Conservation (phyloP, 73 alveolate species). For the Stentor roeselii region DNA sequence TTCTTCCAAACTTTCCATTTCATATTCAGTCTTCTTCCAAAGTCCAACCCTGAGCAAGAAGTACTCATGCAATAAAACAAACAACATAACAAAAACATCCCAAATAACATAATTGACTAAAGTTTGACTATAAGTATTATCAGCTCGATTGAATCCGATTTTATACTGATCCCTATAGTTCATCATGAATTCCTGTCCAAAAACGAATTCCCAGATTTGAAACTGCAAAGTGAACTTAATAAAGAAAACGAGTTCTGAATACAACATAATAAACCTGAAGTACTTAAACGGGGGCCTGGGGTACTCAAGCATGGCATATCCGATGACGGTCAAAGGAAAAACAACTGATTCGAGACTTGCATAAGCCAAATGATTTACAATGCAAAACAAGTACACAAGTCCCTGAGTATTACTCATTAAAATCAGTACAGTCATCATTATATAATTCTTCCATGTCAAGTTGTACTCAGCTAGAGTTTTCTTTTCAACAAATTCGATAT, state of each 20-base stretch:
- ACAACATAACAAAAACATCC: conserved; percentile 34
- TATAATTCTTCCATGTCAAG: conserved; percentile 19
- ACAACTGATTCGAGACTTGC: conserved; percentile 47
- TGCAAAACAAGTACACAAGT: not conserved
- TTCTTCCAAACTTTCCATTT: conserved; percentile 36
- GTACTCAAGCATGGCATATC: conserved; percentile 59
- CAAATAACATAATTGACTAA: conserved; percentile 31
- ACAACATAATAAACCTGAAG: conserved; percentile 44
- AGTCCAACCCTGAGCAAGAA: conserved; percentile 33
- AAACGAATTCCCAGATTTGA: not conserved
- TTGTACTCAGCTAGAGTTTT: not conserved
- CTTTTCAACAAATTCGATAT: not conserved
- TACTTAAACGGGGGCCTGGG: conserved; percentile 46
- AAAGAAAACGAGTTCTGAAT: conserved; percentile 47
- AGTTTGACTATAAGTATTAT: conserved; percentile 12
- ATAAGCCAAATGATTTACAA: conserved; percentile 38
- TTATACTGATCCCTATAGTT: not conserved
- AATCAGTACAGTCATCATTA: not conserved
- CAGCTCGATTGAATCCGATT: not conserved
- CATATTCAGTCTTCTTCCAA: conserved; percentile 43
- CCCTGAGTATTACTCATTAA: not conserved
- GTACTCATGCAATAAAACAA: conserved; percentile 29
- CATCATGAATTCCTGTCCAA: not conserved
- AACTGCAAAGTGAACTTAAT: conserved; percentile 50
- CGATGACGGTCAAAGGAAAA: conserved; percentile 51